These are phyloP conservation scores for Termitomyces sp. DNA, from an alignment of 768 basidiomycete species.

Conservation along the genomic window DNA sequence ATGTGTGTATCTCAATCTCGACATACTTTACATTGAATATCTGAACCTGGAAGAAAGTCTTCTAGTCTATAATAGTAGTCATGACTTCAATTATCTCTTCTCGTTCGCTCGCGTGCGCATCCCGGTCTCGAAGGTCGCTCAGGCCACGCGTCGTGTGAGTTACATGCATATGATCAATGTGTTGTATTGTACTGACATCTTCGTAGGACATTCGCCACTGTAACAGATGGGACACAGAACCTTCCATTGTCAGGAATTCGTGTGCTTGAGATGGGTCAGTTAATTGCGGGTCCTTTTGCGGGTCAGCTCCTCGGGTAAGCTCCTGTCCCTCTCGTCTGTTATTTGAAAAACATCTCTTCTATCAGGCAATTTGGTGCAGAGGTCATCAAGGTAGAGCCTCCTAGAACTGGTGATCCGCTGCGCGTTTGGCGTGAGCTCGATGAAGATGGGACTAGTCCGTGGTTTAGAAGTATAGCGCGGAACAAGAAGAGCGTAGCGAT, in stretches of 20 bases:
- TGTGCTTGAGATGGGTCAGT: conserved; percentile 66
- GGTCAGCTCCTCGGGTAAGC: conserved; percentile 67
- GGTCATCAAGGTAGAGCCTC: conserved; percentile 69
- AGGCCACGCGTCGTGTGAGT: conserved; percentile 6
- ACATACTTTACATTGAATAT: not conserved
- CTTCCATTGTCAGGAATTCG: conserved; percentile 63
- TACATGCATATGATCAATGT: not conserved
- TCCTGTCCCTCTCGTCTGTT: not conserved
- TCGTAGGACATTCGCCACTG: conserved; percentile 15
- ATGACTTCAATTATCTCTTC: not conserved
- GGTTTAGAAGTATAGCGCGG: conserved; percentile 69
- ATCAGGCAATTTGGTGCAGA: conserved; percentile 69
- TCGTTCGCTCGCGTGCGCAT: not conserved
- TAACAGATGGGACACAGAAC: conserved; percentile 22
- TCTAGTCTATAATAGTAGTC: not conserved
- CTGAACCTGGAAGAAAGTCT: not conserved
- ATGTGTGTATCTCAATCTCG: too few species aligned
- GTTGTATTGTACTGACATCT: not conserved
- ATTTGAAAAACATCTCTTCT: too few species aligned
- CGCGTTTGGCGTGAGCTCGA: conserved; percentile 73
- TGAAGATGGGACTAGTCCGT: conserved; percentile 66
- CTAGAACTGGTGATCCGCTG: conserved; percentile 59
- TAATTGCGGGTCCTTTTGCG: conserved; percentile 72
- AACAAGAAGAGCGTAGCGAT: conserved; percentile 77
- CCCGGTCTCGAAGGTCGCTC: not conserved